Conservation (phyloP, 2,329 filamentous ascomycete species). For the Colletotrichum sp. region DNA sequence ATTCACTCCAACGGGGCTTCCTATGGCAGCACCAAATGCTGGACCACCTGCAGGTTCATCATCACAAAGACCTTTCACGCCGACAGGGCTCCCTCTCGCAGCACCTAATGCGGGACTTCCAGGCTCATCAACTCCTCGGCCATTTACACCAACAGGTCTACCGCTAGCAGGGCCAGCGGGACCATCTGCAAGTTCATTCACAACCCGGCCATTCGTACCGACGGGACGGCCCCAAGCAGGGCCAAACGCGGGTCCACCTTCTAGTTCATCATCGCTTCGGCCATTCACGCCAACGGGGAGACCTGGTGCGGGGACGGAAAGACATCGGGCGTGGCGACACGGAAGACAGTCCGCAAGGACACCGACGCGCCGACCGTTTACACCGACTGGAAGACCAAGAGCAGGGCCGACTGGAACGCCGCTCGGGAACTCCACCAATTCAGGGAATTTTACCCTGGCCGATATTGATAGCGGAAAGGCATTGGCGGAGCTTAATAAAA, state of each 20-base stretch:
- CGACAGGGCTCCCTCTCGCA: background rate
- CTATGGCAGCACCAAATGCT: background rate
- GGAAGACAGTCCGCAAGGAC: background rate
- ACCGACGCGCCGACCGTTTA: background rate
- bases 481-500: background rate
- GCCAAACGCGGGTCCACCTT: background rate
- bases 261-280: background rate
- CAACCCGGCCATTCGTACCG: background rate
- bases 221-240: background rate
- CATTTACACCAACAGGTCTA: background rate
- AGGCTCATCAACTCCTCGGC: background rate
- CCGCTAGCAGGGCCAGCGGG: background rate
- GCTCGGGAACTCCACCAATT: background rate
- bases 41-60: background rate
- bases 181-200: background rate
- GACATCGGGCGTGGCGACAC: background rate
- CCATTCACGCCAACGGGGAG: background rate
- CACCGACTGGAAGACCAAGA: background rate
- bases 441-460: background rate
- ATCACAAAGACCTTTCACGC: background rate
- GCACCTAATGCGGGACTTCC: background rate
- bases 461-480: constrained; percentile 11
- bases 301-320: background rate
- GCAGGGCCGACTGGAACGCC: background rate
- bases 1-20: background rate